Conservation (phyloP, 148 eudicot genomes). For the Hydrangea macrophylla region DNA sequence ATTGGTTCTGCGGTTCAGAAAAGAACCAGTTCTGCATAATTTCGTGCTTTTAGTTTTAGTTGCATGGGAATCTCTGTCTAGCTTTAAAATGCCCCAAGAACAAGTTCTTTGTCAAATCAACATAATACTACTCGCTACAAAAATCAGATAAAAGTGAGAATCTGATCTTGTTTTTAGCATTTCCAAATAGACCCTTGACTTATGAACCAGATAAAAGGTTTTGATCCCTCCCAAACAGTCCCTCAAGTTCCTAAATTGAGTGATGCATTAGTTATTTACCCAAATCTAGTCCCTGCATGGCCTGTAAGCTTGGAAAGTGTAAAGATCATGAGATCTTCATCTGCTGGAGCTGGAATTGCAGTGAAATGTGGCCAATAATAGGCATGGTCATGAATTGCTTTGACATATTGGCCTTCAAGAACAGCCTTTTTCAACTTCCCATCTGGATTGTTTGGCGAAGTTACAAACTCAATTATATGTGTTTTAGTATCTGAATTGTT, state of each 20-base stretch:
- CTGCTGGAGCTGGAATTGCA: slow-evolving; percentile 25
- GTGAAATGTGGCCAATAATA: slow-evolving; percentile 46
- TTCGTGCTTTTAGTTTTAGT: too few species aligned
- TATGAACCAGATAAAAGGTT: too few species aligned
- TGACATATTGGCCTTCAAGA: slow-evolving; percentile 20
- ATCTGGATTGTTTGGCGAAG: slow-evolving; percentile 29
- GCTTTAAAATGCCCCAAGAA: too few species aligned
- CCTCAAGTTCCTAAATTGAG: background rate
- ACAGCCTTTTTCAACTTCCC: slow-evolving; percentile 17
- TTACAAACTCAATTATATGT: slow-evolving; percentile 21
- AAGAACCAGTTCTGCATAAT: too few species aligned
- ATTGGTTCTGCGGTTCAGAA: too few species aligned
- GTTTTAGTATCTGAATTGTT: background rate
- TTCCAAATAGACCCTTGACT: too few species aligned
- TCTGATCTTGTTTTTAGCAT: too few species aligned
- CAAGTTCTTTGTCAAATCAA: too few species aligned
- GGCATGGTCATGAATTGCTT: slow-evolving; percentile 35
- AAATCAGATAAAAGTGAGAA: too few species aligned
- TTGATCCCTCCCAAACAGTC: too few species aligned
- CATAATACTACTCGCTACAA: too few species aligned
- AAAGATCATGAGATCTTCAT: slow-evolving; percentile 36
- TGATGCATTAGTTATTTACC: slow-evolving; percentile 11
- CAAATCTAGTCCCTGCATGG: slow-evolving; percentile 45
- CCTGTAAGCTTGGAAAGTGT: slow-evolving; percentile 38
- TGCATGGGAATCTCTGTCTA: too few species aligned